Conservation (phyloP, 192 early-diverging fungal species). For the Entomortierella chlamydospora region DNA sequence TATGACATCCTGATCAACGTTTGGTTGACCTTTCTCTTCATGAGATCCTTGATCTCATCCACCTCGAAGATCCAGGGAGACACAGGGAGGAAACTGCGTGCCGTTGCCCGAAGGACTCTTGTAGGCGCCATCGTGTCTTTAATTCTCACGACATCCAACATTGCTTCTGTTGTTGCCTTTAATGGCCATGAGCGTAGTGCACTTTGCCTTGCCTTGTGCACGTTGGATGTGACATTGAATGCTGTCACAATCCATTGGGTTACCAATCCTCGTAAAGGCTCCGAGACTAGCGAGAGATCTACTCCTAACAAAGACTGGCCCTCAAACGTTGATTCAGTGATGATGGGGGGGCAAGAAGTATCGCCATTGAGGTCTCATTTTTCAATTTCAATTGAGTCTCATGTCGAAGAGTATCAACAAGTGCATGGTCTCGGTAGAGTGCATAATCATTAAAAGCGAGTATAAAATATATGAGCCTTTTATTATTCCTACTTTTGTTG, state of each 20-base stretch:
- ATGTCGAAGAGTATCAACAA: conserved; percentile 41
- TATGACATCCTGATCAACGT: conserved; percentile 29
- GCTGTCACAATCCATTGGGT: conserved; percentile 61
- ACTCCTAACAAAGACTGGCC: too few species aligned
- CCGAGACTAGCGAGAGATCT: too few species aligned
- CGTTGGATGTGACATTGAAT: conserved; percentile 60
- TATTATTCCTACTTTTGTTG: too few species aligned
- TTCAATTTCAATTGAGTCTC: conserved; percentile 35
- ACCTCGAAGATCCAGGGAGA: conserved; percentile 40
- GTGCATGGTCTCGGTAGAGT: neutral
- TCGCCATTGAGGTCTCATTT: conserved; percentile 21
- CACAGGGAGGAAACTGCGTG: conserved; percentile 21
- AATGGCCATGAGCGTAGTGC: conserved; percentile 56
- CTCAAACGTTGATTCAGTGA: neutral
- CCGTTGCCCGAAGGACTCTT: conserved; percentile 55
- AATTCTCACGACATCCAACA: conserved; percentile 53
- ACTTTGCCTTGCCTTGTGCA: conserved; percentile 56
- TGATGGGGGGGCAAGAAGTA: conserved; percentile 16
- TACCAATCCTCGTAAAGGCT: conserved; percentile 24
- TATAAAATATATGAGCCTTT: too few species aligned
- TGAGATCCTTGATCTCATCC: conserved; percentile 26
- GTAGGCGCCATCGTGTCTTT: conserved; percentile 51
- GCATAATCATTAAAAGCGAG: too few species aligned
- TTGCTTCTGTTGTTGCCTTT: conserved; percentile 41
- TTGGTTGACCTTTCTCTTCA: conserved; percentile 40